Percentiles rank a stretch among this genome's conserved stretches.
Conservation (phyloP, 116 monocot genomes). For the Papilionanthe hybrid region DNA sequence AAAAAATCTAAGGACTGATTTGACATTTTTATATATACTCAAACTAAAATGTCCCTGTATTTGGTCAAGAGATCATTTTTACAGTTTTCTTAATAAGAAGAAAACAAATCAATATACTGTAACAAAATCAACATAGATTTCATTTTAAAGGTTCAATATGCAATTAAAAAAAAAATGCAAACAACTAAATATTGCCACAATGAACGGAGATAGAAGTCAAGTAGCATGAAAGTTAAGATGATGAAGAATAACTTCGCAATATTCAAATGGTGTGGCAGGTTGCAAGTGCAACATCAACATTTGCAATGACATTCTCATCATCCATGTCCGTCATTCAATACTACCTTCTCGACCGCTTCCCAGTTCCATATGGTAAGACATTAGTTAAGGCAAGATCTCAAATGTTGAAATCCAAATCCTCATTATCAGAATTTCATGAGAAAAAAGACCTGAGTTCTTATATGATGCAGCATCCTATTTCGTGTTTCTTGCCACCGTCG, state of each 20-base stretch:
- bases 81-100: too few relatives aligned
- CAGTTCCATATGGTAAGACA: slow-evolving; percentile 38
- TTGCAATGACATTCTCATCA: slow-evolving; percentile 59
- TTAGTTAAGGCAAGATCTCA: neutral
- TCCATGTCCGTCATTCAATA: slow-evolving; percentile 60
- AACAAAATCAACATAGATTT: too few relatives aligned
- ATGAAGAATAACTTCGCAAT: neutral
- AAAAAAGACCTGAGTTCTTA: neutral
- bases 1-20: too few relatives aligned
- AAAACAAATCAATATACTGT: too few relatives aligned
- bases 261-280: slow-evolving; percentile 22
- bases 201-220: neutral
- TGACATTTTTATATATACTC: too few relatives aligned
- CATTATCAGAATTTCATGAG: neutral
- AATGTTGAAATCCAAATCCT: neutral
- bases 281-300: slow-evolving; percentile 56
- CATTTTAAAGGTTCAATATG: too few relatives aligned
- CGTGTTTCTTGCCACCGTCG: slow-evolving; percentile 35
- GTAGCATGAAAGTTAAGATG: neutral
- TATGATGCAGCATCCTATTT: slow-evolving; percentile 36
- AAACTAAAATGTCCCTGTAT: too few relatives aligned
- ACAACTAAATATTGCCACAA: neutral
- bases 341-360: slow-evolving; percentile 47
- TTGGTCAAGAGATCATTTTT: too few relatives aligned
- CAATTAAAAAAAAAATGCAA: too few relatives aligned